These are phyloP conservation scores for Aspergillus sparsus DNA, from an alignment of 495 filamentous ascomycete species.

Conservation along the genomic window DNA sequence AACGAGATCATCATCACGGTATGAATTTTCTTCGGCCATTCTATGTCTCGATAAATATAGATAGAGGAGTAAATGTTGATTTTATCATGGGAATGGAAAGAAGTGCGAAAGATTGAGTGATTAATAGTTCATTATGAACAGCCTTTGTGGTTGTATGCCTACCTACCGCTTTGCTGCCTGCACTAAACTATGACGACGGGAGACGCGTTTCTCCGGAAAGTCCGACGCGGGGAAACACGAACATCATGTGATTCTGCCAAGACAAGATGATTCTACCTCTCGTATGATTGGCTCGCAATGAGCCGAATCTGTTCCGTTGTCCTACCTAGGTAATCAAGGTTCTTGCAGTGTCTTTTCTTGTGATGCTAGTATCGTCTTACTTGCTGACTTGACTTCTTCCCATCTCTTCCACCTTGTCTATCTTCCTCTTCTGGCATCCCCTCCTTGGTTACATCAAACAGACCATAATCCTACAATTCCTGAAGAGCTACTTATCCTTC, in stretches of 20 bases:
- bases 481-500: neutral
- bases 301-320: conserved; percentile 23
- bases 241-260: conserved; percentile 40
- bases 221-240: conserved; percentile 39
- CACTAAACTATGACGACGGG: conserved; percentile 6
- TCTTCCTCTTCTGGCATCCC: neutral
- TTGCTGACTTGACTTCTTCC: neutral
- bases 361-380: too few species aligned
- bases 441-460: neutral
- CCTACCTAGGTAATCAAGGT: conserved; percentile 15
- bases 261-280: conserved; percentile 32
- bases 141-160: conserved; percentile 3
- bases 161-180: conserved; percentile 29
- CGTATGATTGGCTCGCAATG: conserved; percentile 31
- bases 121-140: neutral
- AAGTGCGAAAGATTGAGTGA: neutral
- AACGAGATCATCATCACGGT: conserved; percentile 51
- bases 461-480: neutral
- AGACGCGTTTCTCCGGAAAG: conserved; percentile 23
- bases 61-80: neutral
- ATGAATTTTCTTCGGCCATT: conserved; percentile 48
- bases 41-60: conserved; percentile 5
- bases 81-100: neutral
- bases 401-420: neutral
- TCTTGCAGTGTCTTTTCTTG: neutral